Evolutionary conservation across 106 monocot genomes (phyloP).

Genomic region (Allium cepa): DNA sequence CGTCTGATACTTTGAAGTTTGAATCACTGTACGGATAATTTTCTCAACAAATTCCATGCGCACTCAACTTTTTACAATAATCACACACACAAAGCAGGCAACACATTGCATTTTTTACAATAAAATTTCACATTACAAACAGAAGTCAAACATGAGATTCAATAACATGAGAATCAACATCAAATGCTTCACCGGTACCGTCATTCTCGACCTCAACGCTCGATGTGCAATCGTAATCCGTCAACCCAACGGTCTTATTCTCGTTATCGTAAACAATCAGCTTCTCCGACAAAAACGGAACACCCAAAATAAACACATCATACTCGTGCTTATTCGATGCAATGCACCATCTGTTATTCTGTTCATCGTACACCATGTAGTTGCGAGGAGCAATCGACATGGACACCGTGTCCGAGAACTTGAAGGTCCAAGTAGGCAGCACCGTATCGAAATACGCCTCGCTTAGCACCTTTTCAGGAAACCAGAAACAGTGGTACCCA

Average conservation of each 20-base stretch:
- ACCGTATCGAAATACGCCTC: background rate
- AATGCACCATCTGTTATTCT: background rate
- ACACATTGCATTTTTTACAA: too few relatives aligned
- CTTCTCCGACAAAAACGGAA: slow-evolving; percentile 50
- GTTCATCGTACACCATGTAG: background rate
- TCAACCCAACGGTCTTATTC: slow-evolving; percentile 54
- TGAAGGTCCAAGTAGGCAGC: background rate
- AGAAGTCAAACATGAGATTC: too few relatives aligned
- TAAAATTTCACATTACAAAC: too few relatives aligned
- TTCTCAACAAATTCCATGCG: too few relatives aligned
- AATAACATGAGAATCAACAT: background rate
- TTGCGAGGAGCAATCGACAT: background rate
- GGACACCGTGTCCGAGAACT: background rate
- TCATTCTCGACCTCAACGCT: background rate
- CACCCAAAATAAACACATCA: slow-evolving; percentile 11
- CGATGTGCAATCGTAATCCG: slow-evolving; percentile 40
- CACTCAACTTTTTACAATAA: too few relatives aligned
- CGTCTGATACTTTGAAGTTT: too few relatives aligned
- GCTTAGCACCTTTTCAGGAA: background rate
- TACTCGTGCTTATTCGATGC: background rate
- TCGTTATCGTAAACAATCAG: slow-evolving; percentile 56
- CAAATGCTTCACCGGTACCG: background rate
- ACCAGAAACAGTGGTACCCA: background rate
- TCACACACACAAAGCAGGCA: too few relatives aligned
- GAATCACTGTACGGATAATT: too few relatives aligned